A percentile compares a stretch with the other conserved stretches of the same genome.
phyloP scores from a whole-genome alignment of 805 yeast genomes.

The Candida nitratophila region DNA sequence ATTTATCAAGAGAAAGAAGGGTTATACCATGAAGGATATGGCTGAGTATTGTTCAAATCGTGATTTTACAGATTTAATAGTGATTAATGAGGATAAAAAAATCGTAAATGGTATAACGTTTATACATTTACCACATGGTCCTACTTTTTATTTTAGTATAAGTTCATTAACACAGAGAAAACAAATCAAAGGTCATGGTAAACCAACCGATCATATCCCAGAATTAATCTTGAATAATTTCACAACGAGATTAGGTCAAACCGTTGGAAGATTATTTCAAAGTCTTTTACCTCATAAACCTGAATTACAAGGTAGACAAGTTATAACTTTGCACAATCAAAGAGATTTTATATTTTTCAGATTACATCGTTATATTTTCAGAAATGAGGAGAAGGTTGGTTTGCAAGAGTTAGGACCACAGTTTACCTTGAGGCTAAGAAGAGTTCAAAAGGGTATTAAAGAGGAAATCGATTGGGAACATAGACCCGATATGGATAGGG shows the following conservation, averaged over 20 bases:
- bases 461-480: constrained; percentile 97
- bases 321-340: constrained; percentile 91
- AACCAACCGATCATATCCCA: constrained; percentile 85
- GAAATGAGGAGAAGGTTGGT: constrained; percentile 88
- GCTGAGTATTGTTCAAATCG: constrained; percentile 75
- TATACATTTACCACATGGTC: constrained; percentile 92
- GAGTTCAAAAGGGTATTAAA: constrained; percentile 85
- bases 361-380: constrained; percentile 87
- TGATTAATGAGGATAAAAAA: constrained; percentile 92
- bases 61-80: constrained; percentile 80
- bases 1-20: constrained; percentile 81
- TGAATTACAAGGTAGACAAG: constrained; percentile 93
- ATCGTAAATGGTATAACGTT: constrained; percentile 87
- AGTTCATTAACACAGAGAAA: constrained; percentile 71
- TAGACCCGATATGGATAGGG: constrained; percentile 92
- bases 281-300: constrained; percentile 89
- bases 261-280: constrained; percentile 89
- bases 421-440: constrained; percentile 80
- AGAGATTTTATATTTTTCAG: constrained; percentile 93
- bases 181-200: constrained; percentile 80
- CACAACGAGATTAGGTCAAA: constrained; percentile 85
- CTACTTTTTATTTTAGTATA: constrained; percentile 86
- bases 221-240: constrained; percentile 90
- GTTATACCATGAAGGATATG: constrained; percentile 81
- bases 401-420: constrained; percentile 96